Base-by-base conservation (phyloP, 495 filamentous ascomycete genomes). In the Oidiodendron maius region DNA sequence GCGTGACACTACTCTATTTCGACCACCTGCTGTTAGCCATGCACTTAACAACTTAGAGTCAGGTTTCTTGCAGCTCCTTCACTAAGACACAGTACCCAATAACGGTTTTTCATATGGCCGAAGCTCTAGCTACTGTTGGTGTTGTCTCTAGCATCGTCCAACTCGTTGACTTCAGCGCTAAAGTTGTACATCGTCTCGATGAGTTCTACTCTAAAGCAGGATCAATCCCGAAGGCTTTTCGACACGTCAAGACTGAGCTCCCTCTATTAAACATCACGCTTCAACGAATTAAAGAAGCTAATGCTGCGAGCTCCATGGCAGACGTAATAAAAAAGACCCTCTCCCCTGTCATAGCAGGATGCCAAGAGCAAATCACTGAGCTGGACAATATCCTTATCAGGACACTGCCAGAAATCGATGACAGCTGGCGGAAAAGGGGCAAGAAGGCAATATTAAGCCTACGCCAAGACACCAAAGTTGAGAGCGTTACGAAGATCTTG, bases 91-190 rank as follows among this genome's bases (percentile, higher is more conserved):
- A n/a, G n/a, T n/a, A n/a, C n/a, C n/a, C n/a, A n/a, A n/a, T n/a
- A n/a, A n/a, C n/a, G n/a, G n/a, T n/a, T n/a, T n/a, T 3, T 42
- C 16, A 37, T 2, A 67, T 67, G 64, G 64, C 64, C 2, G 64
- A 67, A 55, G 61, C 57, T 3, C 46, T 67, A 24, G 63, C 59
- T 37, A 50, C 53, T 8, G 46, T 64, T 43, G 38, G 59, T 46
- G 25, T 65, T n/a, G 44, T 60, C 3, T 46, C 61, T 16, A 60
- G 49, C 40, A 58, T 64, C 22, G 44, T 54, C 35, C 55, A 62
- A 23, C 61, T 67, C 10, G 55, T 60, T 35, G 61, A 61, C 26
- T 67, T 62, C 43, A 56, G 58, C 44, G 42, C 47, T 2, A 65
- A 51, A 28, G 41, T 44, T 23, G 24, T 44, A 23, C 41, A 43